phyloP scores from a whole-genome alignment of 1,284 basidiomycete genomes.

The Athelia sp. region DNA sequence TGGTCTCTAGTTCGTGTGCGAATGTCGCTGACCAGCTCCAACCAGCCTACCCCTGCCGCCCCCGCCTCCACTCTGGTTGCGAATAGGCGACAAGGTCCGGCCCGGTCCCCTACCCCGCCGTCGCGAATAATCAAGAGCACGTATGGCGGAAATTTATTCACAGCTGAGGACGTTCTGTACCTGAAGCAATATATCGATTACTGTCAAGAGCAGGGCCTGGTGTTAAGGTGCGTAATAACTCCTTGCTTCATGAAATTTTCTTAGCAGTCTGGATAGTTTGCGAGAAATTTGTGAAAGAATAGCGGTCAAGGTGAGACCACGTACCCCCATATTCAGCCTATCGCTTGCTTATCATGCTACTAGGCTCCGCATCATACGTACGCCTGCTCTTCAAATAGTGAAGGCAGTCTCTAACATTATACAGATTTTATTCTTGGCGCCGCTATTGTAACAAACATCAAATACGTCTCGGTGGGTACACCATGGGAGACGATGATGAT shows the following conservation, averaged over 20 bases:
- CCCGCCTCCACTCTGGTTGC: conserved; percentile 59
- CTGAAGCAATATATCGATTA: conserved; percentile 82
- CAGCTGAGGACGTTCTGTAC: conserved; percentile 72
- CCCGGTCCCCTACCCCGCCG: conserved; percentile 77
- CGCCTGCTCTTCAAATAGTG: conserved; percentile 14
- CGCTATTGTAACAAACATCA: conserved; percentile 85
- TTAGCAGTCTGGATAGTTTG: conserved; percentile 34
- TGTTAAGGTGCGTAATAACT: conserved; percentile 50
- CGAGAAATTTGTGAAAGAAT: conserved; percentile 81
- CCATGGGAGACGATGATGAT: conserved; percentile 54
- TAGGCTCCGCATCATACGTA: conserved; percentile 82
- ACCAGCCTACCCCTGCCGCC: conserved; percentile 50
- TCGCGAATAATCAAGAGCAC: conserved; percentile 79
- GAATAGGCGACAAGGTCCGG: conserved; percentile 55
- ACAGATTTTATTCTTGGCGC: conserved; percentile 82
- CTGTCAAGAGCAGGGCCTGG: conserved; percentile 76
- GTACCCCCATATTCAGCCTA: conserved; percentile 6
- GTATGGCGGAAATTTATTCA: conserved; percentile 80
- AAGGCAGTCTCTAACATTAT: background rate
- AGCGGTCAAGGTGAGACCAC: conserved; percentile 59
- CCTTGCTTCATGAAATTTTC: background rate
- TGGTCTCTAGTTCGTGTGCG: conserved; percentile 6
- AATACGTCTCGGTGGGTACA: conserved; percentile 75
- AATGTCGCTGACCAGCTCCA: conserved; percentile 4
- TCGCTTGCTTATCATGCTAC: conserved; percentile 2